Conservation (phyloP, 495 filamentous ascomycete species). For the Penicillium paradoxum region DNA sequence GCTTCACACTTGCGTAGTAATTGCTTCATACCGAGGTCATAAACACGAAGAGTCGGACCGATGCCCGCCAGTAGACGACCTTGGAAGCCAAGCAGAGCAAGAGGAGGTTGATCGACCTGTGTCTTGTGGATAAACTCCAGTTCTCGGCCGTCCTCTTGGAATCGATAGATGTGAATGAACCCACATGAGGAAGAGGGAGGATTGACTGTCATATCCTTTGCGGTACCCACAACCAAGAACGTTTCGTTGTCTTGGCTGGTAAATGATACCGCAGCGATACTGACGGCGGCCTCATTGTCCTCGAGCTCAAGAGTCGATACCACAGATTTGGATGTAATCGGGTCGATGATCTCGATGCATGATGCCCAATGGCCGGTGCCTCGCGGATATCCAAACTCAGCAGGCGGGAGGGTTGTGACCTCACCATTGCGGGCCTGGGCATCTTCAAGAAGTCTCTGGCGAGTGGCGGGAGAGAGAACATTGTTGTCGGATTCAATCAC, state of each 20-base stretch:
- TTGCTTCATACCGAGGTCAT: slow-evolving; percentile 85
- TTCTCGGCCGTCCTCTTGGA: slow-evolving; percentile 76
- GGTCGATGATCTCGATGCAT: slow-evolving; percentile 87
- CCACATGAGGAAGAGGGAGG: slow-evolving; percentile 71
- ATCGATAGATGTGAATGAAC: slow-evolving; percentile 89
- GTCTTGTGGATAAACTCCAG: slow-evolving; percentile 97
- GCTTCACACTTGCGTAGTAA: slow-evolving; percentile 88
- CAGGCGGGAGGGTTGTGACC: slow-evolving; percentile 60
- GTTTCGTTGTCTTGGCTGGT: slow-evolving; percentile 81
- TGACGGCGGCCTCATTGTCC: slow-evolving; percentile 89
- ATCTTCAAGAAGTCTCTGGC: slow-evolving; percentile 62
- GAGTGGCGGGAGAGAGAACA: slow-evolving; percentile 70
- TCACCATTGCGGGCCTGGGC: slow-evolving; percentile 64
- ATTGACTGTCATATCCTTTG: slow-evolving; percentile 76
- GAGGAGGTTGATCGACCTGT: slow-evolving; percentile 78
- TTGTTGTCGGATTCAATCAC: slow-evolving; percentile 92
- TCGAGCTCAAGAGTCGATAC: slow-evolving; percentile 73
- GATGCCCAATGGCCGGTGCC: slow-evolving; percentile 88
- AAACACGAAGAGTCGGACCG: slow-evolving; percentile 75
- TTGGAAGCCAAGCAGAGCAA: slow-evolving; percentile 87
- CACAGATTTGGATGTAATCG: slow-evolving; percentile 64
- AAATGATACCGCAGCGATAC: slow-evolving; percentile 77
- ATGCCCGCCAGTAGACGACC: slow-evolving; percentile 81
- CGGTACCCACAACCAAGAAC: slow-evolving; percentile 90
- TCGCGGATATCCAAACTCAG: slow-evolving; percentile 86